Percentiles rank a stretch among this genome's conserved stretches.
Conservation (phyloP, 1,139 yeast species). For the Geotrichum restrictum region DNA sequence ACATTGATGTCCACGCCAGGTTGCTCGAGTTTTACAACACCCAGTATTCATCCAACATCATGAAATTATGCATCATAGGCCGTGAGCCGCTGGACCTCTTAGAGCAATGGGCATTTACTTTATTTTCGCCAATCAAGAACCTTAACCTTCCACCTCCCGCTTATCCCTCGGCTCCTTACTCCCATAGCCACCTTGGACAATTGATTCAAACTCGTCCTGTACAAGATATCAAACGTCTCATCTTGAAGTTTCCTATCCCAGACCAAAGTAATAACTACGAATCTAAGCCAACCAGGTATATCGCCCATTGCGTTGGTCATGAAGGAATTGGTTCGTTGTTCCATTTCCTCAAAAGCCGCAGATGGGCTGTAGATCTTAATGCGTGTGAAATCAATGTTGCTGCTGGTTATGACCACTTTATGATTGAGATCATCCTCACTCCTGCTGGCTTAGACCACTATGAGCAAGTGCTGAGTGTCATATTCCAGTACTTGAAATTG, state of each 20-base stretch:
- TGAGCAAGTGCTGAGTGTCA: slow-evolving; percentile 52
- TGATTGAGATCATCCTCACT: slow-evolving; percentile 70
- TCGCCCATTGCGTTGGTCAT: slow-evolving; percentile 82
- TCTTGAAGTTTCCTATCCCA: slow-evolving; percentile 68
- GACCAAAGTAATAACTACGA: slow-evolving; percentile 64
- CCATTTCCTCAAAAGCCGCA: slow-evolving; percentile 59
- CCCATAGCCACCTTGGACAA: slow-evolving; percentile 49
- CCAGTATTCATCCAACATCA: slow-evolving; percentile 68
- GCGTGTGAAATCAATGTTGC: slow-evolving; percentile 71
- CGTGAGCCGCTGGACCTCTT: slow-evolving; percentile 71
- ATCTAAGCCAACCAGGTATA: slow-evolving; percentile 64
- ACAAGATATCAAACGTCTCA: slow-evolving; percentile 67
- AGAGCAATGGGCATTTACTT: slow-evolving; percentile 64
- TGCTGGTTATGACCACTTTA: slow-evolving; percentile 63
- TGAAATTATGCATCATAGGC: slow-evolving; percentile 84
- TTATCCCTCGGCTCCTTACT: slow-evolving; percentile 46
- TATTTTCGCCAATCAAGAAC: slow-evolving; percentile 62
- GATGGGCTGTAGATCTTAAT: slow-evolving; percentile 80
- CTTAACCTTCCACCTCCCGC: slow-evolving; percentile 49
- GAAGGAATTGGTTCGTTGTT: slow-evolving; percentile 84
- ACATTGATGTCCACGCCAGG: slow-evolving; percentile 63
- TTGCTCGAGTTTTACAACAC: slow-evolving; percentile 56
- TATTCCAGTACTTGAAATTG: slow-evolving; percentile 71
- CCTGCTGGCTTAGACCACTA: slow-evolving; percentile 63
- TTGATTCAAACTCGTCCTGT: slow-evolving; percentile 72